A percentile compares a stretch with the other conserved stretches of the same genome.
phyloP scores from a whole-genome alignment of 2,329 filamentous ascomycete genomes.

The Onygena corvina region DNA sequence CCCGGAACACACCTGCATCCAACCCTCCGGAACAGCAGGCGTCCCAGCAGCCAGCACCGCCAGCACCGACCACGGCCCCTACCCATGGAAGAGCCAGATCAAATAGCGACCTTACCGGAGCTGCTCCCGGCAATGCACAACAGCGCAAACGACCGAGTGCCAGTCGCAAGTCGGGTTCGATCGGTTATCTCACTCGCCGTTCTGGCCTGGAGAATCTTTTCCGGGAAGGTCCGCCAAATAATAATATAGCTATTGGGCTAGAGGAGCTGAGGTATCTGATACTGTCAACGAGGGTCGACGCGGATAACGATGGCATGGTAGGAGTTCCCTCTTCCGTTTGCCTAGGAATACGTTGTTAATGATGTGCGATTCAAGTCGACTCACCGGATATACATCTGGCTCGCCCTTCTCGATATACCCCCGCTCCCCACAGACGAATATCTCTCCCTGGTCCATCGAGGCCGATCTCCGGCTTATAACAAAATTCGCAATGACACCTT shows the following conservation, averaged over 20 bases:
- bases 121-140: conserved; percentile 19
- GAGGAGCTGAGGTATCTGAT: conserved; percentile 39
- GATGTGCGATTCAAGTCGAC: conserved; percentile 14
- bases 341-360: background rate
- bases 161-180: conserved; percentile 34
- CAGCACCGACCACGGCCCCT: conserved; percentile 16
- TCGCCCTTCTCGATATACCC: conserved; percentile 79
- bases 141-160: conserved; percentile 18
- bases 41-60: conserved; percentile 18
- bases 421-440: conserved; percentile 79
- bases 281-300: conserved; percentile 39
- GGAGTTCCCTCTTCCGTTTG: conserved; percentile 7
- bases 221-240: conserved; percentile 64
- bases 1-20: conserved; percentile 19
- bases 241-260: conserved; percentile 41
- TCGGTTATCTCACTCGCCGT: conserved; percentile 35
- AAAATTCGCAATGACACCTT: conserved; percentile 99
- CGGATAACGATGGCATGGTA: conserved; percentile 44
- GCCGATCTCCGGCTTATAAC: conserved; percentile 83
- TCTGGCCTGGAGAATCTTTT: conserved; percentile 59
- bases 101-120: conserved; percentile 53
- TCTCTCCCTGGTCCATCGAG: conserved; percentile 78
- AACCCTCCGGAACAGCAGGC: conserved; percentile 14
- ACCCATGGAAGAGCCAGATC: conserved; percentile 47
- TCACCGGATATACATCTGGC: conserved; percentile 81